phyloP scores from a whole-genome alignment of 2,329 filamentous ascomycete species.

The Bipolaris zeicola region DNA sequence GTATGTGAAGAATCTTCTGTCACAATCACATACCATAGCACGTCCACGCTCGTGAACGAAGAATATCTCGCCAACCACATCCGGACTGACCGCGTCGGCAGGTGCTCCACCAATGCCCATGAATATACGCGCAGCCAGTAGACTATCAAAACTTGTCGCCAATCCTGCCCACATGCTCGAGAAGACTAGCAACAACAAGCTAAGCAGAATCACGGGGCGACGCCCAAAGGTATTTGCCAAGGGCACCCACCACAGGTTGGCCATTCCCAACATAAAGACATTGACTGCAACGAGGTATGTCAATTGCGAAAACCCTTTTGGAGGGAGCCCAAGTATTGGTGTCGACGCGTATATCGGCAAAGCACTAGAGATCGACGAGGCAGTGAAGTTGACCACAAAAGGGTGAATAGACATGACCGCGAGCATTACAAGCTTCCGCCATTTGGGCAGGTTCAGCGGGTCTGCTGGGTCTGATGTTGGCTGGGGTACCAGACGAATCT shows the following conservation, averaged over 20 bases:
- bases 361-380: conserved; percentile 44
- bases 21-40: conserved; percentile 41
- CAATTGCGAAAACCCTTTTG: conserved; percentile 39
- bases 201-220: conserved; percentile 45
- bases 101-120: conserved; percentile 48
- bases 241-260: conserved; percentile 52
- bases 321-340: conserved; percentile 37
- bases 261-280: conserved; percentile 46
- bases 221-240: conserved; percentile 50
- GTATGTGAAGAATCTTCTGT: too few species aligned
- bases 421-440: conserved; percentile 46
- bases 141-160: conserved; percentile 43
- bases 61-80: conserved; percentile 51
- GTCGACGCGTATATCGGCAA: conserved; percentile 45
- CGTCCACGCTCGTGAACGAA: conserved; percentile 52
- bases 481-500: conserved; percentile 48
- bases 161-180: conserved; percentile 50
- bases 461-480: conserved; percentile 50
- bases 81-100: conserved; percentile 49
- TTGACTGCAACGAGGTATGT: conserved; percentile 49
- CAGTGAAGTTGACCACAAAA: conserved; percentile 48
- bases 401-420: conserved; percentile 47
- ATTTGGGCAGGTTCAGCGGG: conserved; percentile 49
- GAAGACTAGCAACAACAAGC: conserved; percentile 42
- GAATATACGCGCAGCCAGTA: conserved; percentile 47